Evolutionary conservation across 441 rosid species (phyloP), one percentile per base, ranked within the genome.

Genomic region (Erodium trifolium): DNA sequence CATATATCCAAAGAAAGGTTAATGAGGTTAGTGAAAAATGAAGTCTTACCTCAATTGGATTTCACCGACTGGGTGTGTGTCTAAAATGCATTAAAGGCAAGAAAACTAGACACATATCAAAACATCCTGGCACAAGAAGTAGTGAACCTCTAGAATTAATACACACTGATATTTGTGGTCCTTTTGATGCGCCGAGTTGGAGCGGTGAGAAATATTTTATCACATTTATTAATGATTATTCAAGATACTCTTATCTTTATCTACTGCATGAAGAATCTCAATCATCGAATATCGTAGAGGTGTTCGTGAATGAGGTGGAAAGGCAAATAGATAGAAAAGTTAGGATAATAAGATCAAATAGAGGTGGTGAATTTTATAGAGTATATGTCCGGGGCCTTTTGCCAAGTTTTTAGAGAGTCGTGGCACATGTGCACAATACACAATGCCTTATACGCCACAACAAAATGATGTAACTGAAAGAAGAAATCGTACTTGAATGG

Each of bases 321-420:
- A 64, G 67, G 10, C 43, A 19, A 64, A 9, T 64, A 64, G 35
- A 57, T 57, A n/a, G n/a, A n/a, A n/a, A n/a, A n/a, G n/a, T n/a
- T n/a, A n/a, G n/a, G n/a, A n/a, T n/a, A n/a, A n/a, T 12, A 57
- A 4, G 3, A 57, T 57, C 9, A n/a, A n/a, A n/a, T n/a, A n/a
- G n/a, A n/a, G n/a, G n/a, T n/a, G n/a, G n/a, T n/a, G n/a, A n/a
- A n/a, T 57, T 9, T 57, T 57, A 57, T 57, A 19, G 63, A 13
- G 18, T 3, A 0, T 9, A 18, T 57, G 14, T 0, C 2, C 10
- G 3, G 63, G 63, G 2, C 2, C 63, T 2, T 57, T 5, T 57
- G 63, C 23, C 3, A 57, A 57, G 63, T 57, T 10, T 2, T 8
- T 57, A 2, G 27, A 57, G 8, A 57, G 1, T 5, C 17, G 3